Conservation (phyloP, 495 filamentous ascomycete genomes). For the Apodospora peruviana region DNA sequence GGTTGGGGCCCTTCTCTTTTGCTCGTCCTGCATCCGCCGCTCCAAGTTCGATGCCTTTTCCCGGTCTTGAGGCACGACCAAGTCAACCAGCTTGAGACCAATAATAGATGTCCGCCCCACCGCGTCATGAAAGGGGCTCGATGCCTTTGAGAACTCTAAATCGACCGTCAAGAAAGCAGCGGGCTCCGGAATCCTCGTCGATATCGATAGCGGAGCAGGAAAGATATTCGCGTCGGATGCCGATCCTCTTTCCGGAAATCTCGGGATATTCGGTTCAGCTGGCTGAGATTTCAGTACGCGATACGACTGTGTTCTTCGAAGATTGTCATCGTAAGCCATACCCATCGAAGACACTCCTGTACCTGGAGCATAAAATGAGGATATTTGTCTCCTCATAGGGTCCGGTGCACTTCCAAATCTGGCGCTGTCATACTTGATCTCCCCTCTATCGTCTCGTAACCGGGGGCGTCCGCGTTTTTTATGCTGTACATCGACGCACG, state of each 20-base stretch:
- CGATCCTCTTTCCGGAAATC: slow-evolving; percentile 41
- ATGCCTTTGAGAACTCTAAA: slow-evolving; percentile 50
- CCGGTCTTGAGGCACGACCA: slow-evolving; percentile 43
- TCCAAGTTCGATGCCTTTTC: slow-evolving; percentile 44
- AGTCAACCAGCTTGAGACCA: slow-evolving; percentile 42
- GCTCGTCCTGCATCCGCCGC: slow-evolving; percentile 42
- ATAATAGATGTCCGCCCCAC: slow-evolving; percentile 37
- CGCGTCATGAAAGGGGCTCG: slow-evolving; percentile 44
- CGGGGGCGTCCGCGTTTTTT: slow-evolving; percentile 93
- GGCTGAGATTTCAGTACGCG: slow-evolving; percentile 56
- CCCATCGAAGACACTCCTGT: slow-evolving; percentile 25
- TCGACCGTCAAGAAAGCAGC: slow-evolving; percentile 53
- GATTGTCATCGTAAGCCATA: slow-evolving; percentile 40
- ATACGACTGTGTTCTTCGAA: slow-evolving; percentile 47
- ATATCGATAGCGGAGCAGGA: slow-evolving; percentile 39
- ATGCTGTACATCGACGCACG: slow-evolving; percentile 92
- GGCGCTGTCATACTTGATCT: slow-evolving; percentile 47
- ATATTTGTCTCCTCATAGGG: slow-evolving; percentile 40
- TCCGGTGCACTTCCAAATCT: slow-evolving; percentile 40
- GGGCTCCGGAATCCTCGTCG: slow-evolving; percentile 32
- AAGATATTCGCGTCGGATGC: slow-evolving; percentile 41
- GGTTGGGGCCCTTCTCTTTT: slow-evolving; percentile 44
- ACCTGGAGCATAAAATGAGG: slow-evolving; percentile 30
- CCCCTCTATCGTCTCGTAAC: slow-evolving; percentile 76
- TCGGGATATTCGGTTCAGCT: slow-evolving; percentile 37